These are phyloP conservation scores for Agarophyton chilense DNA, from an alignment of 23 red algal species.

Conservation along the genomic window DNA sequence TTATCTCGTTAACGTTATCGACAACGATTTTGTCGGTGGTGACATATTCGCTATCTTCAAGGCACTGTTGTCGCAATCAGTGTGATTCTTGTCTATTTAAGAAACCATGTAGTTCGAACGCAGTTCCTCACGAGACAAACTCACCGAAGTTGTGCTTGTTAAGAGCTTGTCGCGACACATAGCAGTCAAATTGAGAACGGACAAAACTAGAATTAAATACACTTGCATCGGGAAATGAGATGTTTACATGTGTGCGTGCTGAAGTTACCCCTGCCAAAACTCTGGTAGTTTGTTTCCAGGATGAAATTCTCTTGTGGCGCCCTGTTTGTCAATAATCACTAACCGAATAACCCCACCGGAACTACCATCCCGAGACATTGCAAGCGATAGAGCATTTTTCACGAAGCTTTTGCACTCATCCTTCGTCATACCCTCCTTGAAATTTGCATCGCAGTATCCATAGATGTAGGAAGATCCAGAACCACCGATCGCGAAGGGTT, in stretches of 20 bases:
- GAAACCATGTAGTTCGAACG: no score
- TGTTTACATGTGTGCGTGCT: background rate
- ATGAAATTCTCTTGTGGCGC: constrained; percentile 72
- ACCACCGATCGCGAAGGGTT: constrained; percentile 97
- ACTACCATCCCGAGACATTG: constrained; percentile 95
- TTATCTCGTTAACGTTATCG: constrained; percentile 92
- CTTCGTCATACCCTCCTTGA: constrained; percentile 82
- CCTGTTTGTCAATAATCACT: constrained; percentile 85
- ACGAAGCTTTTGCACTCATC: constrained; percentile 86
- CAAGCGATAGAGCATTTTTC: constrained; percentile 84
- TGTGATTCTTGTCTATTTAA: background rate
- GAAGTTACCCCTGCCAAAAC: constrained; percentile 69
- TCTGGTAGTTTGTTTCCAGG: constrained; percentile 79
- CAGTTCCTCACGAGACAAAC: no score
- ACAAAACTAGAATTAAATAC: background rate
- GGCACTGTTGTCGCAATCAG: constrained; percentile 28
- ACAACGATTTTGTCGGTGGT: constrained; percentile 97
- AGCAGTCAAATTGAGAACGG: no score
- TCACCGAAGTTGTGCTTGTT: no score
- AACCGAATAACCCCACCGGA: constrained; percentile 97
- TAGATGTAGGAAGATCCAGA: constrained; percentile 97
- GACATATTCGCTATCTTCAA: constrained; percentile 94
- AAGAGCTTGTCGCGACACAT: no score
- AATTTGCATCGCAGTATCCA: constrained; percentile 94
- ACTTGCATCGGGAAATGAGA: constrained; percentile 4